phyloP scores from a whole-genome alignment of 805 yeast species.

The Torulaspora microellipsoides region DNA sequence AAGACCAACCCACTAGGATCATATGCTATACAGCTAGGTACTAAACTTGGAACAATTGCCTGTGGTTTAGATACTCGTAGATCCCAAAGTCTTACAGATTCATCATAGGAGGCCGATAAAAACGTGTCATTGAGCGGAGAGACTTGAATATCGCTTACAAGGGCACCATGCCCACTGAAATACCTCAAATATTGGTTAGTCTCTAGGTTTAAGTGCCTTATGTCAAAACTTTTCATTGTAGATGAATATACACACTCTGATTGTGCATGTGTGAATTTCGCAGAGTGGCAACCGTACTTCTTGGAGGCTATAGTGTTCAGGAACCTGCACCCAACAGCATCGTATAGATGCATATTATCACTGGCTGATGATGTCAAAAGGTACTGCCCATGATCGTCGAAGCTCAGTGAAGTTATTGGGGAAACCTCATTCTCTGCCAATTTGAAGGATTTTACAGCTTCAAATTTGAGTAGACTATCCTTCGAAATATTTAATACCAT shows the following conservation, averaged over 20 bases:
- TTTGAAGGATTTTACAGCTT: conserved; percentile 47
- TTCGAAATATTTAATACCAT: conserved; percentile 26
- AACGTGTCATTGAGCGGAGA: conserved; percentile 64
- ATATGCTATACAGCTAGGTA: conserved; percentile 56
- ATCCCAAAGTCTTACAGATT: conserved; percentile 87
- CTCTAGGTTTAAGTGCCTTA: conserved; percentile 70
- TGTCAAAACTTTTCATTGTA: conserved; percentile 69
- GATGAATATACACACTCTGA: conserved; percentile 77
- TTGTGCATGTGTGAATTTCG: conserved; percentile 73
- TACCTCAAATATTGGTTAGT: conserved; percentile 79
- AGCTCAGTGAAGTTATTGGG: conserved; percentile 66
- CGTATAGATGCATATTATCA: conserved; percentile 80
- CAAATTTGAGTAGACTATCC: conserved; percentile 29
- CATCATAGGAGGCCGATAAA: conserved; percentile 66
- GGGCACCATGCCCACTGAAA: conserved; percentile 79
- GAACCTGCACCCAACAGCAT: conserved; percentile 64
- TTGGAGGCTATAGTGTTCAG: conserved; percentile 69
- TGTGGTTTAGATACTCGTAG: conserved; percentile 59
- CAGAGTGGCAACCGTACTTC: conserved; percentile 88
- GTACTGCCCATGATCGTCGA: conserved; percentile 78
- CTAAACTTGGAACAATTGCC: conserved; percentile 54
- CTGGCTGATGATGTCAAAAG: conserved; percentile 73
- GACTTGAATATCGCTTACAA: conserved; percentile 68
- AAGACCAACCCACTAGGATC: conserved; percentile 85
- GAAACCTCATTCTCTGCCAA: conserved; percentile 46